Base-by-base conservation (phyloP, 495 filamentous ascomycete genomes). In the Penicillium lagena region DNA sequence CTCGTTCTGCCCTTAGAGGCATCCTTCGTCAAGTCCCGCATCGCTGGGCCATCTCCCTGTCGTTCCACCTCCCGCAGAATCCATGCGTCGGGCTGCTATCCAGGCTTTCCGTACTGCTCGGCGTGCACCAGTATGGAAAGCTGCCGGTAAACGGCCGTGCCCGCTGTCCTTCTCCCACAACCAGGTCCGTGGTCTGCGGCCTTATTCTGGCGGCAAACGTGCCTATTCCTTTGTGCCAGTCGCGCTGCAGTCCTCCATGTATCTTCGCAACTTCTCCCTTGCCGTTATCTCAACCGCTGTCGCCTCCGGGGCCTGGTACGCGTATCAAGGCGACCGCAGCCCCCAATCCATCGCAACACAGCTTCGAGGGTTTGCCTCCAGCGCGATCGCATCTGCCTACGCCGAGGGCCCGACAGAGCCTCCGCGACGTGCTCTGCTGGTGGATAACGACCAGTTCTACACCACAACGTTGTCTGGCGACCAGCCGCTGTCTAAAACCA, bases 361-460 rank as follows among this genome's bases (percentile, higher is more conserved):
- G 39, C 40, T 61, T 42, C 46, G 58, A 37, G 49, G 47, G 37
- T 54, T 66, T 15, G 66, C 68, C 15, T 50, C 61, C 12, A 60
- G 54, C 45, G 60, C 60, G 14, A 47, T 61, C 38, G 39, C 41
- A 28, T 51, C 52, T 36, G 58, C 58, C 30, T 52, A 65, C 36
- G 59, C 65, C 9, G 60, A 67, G 40, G 45, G 55, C 8, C 52
- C 62, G 10, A 43, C 60, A 4, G 61, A 67, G 7, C 37, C 57
- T 12, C 58, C 66, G 27, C 64, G 68, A 28, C 69, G 61, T 30
- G 63, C 66, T 15, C 70, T 95, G 35, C 74, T 91, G 14, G 85
- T 97, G 35, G 86, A 87, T 42, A 80, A 87, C 56, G 87, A 91
- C 55, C 78, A 87, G 60, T 77, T 96, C 32, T 94, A 89, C 52